Percentiles rank a stretch among this genome's conserved stretches.
Conservation (phyloP, 305 asterid genomes). For the Fraxinus latifolia region DNA sequence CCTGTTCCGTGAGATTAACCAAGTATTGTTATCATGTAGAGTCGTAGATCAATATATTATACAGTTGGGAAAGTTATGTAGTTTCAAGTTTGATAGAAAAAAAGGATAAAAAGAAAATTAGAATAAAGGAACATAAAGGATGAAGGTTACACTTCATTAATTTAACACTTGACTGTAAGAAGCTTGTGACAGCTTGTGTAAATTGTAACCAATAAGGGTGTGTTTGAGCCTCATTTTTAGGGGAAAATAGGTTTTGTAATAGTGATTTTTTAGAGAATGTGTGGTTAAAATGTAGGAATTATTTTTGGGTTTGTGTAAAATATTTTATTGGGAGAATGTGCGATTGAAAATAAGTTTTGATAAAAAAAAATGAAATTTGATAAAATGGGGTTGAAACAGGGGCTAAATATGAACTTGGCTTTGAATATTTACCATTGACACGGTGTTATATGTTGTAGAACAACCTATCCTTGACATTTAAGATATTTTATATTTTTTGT, state of each 20-base stretch:
- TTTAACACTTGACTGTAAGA: background rate
- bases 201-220: background rate
- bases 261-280: background rate
- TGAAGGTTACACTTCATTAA: background rate
- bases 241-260: background rate
- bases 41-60: background rate
- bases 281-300: background rate
- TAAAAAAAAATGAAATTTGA: background rate
- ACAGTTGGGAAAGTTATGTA: background rate
- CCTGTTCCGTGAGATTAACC: background rate
- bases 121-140: background rate
- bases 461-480: background rate
- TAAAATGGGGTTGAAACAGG: background rate
- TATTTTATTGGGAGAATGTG: background rate
- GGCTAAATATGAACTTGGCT: background rate
- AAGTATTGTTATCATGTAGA: background rate
- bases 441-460: background rate
- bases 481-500: background rate
- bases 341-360: background rate
- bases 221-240: background rate
- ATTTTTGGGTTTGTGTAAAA: background rate
- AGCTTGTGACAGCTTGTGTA: background rate
- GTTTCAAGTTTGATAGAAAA: background rate
- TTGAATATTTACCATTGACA: background rate
- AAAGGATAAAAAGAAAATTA: background rate